Conservation (phyloP, 2,329 filamentous ascomycete genomes). For the Pyrenophora graminea region DNA sequence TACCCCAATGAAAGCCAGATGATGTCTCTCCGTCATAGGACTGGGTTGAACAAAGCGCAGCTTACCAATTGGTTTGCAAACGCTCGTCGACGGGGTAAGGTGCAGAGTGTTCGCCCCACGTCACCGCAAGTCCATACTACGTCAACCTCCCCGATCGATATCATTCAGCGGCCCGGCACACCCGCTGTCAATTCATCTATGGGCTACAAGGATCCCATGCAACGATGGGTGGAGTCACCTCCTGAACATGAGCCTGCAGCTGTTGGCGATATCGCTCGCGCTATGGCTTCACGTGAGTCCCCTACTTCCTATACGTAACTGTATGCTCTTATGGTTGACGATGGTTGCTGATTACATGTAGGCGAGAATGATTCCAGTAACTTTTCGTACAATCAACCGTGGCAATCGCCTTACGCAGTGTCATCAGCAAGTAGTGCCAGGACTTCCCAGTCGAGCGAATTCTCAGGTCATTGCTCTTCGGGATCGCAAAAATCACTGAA, state of each 20-base stretch:
- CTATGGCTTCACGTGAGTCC: conserved; percentile 23
- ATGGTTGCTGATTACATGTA: background rate
- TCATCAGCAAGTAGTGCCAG: conserved; percentile 32
- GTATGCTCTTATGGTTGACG: too few species aligned
- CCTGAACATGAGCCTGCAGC: conserved; percentile 35
- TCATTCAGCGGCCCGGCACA: conserved; percentile 29
- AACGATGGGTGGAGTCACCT: conserved; percentile 37
- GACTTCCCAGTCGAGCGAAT: conserved; percentile 30
- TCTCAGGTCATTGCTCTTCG: conserved; percentile 19
- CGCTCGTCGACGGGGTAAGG: conserved; percentile 30
- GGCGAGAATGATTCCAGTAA: background rate
- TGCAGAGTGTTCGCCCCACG: conserved; percentile 14
- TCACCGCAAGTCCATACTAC: conserved; percentile 12
- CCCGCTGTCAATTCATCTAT: conserved; percentile 18
- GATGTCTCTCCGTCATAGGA: conserved; percentile 20
- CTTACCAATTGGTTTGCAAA: conserved; percentile 39
- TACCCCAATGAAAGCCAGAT: conserved; percentile 31
- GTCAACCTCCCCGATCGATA: conserved; percentile 22
- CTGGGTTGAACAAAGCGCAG: conserved; percentile 32
- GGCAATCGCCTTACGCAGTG: conserved; percentile 18
- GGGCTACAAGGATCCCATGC: conserved; percentile 25
- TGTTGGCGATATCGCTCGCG: conserved; percentile 28
- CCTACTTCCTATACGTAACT: background rate
- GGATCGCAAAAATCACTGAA: conserved; percentile 24
- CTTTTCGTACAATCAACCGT: conserved; percentile 8